Base-by-base conservation (phyloP, 768 basidiomycete genomes). In the Termitomyces sp. region DNA sequence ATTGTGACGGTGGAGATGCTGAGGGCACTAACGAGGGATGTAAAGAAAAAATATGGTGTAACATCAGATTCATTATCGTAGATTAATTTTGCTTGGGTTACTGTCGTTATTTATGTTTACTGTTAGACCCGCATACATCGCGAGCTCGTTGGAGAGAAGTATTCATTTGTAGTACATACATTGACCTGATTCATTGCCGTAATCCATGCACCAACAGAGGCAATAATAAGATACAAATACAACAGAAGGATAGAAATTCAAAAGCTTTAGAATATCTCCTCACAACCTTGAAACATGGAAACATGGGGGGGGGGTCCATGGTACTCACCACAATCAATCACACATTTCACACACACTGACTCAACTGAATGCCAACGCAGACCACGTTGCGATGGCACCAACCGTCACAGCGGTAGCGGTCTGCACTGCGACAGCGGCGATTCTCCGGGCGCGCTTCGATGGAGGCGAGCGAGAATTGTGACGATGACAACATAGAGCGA, bases 371-470 rank as follows among this genome's bases (percentile, higher is more conserved):
- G 88, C 88, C 57, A 91, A 69, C 26, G 86, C 86, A 18, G 84
- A 81, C 88, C 88, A 90, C 2, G 88, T 79, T 3, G 82, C 84
- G 13, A 85, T 83, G 14, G 87, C 88, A 26, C 88, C 88, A 41
- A 90, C 69, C 0, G 81, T 79, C 32, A 85, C 79, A 18, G 81
- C 83, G 4, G 84, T 80, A 7, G 83, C 81, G 6, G 87, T 88
- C 46, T 82, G 82, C 39, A 74, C 78, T 36, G 83, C 71, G 5
- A 75, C 72, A 32, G 70, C 65, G 20, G 71, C 77, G 24, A 81
- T 66, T 46, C 71, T 76, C 60, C 78, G 72, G 1, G 74, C 71
- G 13, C 86, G 79, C 64, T 85, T 86, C 37, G 59, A 72, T 68
- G 27, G 59, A 61, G 66, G 60, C 16, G 20, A 12, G 3, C 46